Evolutionary conservation across 2,329 filamentous ascomycete species (phyloP), one percentile per base, ranked within the genome.

Genomic region (Fusarium euwallaceae): DNA sequence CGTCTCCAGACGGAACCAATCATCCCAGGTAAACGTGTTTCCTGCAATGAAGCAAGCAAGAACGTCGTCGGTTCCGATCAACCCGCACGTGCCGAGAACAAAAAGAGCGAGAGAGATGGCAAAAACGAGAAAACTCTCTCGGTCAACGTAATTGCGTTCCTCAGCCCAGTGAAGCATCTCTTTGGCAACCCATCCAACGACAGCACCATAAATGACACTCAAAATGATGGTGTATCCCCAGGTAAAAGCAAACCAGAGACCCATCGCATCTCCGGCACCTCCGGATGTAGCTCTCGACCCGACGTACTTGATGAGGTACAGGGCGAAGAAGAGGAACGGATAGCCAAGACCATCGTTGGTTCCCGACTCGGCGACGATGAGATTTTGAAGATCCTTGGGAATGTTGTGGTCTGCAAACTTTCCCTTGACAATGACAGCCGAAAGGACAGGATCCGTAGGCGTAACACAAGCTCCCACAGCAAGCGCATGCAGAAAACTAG

Each of bases 321-420:
- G 85, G 1, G 94, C 93, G 63, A 98, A 86, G 83, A 96, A 97
- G 17, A 98, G 84, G 77, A 97, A 98, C 0, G 95, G 95, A 78
- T 98, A 98, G 0, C 95, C 95, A 39, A 96, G 87, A 0, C 95
- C 95, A 83, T 98, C 95, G 78, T 98, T 98, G 2, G 94, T 93
- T 2, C 95, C 95, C 0, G 93, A 95, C 84, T 98, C 95, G 27
- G 91, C 92, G 59, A 93, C 89, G 78, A 95, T 94, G 76, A 95
- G 94, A 73, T 93, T 91, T 84, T 97, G 95, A 59, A 98, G 85
- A 32, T 92, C 89, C 67, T 91, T 92, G 0, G 95, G 95, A 20
- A 98, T 92, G 80, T 98, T 97, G 78, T 95, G 93, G 79, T 98
- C 95, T 1, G 95, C 95, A 80, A 97, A 98, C 78, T 94, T 95